Conservation (phyloP, 805 yeast genomes). For the Lachancea sp. region DNA sequence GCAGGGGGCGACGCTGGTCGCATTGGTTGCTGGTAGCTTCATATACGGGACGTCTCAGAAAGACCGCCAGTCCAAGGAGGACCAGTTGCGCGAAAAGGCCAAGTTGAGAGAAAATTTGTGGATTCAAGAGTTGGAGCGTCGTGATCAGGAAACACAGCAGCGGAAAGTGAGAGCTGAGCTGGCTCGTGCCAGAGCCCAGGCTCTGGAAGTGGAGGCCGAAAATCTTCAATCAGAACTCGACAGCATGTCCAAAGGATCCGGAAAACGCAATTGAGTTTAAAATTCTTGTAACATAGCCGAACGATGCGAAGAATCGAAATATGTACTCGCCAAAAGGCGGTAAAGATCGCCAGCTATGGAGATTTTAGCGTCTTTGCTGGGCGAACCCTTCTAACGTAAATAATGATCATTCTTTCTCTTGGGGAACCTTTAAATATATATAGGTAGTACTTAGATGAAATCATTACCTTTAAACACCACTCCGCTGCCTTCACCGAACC, state of each 20-base stretch:
- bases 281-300: neutral
- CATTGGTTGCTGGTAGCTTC: conserved; percentile 74
- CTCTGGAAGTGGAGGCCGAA: conserved; percentile 30
- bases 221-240: conserved; percentile 24
- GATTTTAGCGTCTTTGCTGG: too few species aligned
- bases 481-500: too few species aligned
- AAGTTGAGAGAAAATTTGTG: conserved; percentile 77
- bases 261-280: neutral
- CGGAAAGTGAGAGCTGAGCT: conserved; percentile 62
- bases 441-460: too few species aligned
- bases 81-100: conserved; percentile 67
- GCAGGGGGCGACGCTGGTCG: conserved; percentile 78
- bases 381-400: too few species aligned
- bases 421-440: too few species aligned
- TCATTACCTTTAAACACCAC: too few species aligned
- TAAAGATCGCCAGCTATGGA: too few species aligned
- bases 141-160: conserved; percentile 66
- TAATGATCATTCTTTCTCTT: too few species aligned
- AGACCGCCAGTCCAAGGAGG: conserved; percentile 52
- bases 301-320: too few species aligned
- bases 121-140: conserved; percentile 85
- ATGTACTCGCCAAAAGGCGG: too few species aligned
- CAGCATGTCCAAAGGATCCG: conserved; percentile 16
- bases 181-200: conserved; percentile 41
- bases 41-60: conserved; percentile 50